Evolutionary conservation across 768 basidiomycete genomes (phyloP), one percentile per base, ranked within the genome.

Genomic region (Boletus speciosus): DNA sequence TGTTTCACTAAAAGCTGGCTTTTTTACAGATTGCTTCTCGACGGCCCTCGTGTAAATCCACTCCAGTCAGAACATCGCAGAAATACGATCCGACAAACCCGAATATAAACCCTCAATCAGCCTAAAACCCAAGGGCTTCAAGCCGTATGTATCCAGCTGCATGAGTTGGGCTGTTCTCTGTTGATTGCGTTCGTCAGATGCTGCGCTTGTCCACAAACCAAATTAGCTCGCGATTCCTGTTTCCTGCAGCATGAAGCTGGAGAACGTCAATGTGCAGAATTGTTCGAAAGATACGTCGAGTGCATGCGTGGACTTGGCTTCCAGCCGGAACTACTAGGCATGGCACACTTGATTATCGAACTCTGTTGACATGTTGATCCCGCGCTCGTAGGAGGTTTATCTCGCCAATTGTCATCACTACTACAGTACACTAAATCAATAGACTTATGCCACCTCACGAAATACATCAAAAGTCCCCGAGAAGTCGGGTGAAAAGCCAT

Each of bases 261-360:
- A 6, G 78, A 82, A 52, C 86, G 86, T 54, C 85, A 88, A 67
- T 99, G 97, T 76, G 83, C 78, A 64, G 82, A 88, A 47, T 74
- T 93, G 43, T 80, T 99, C 5, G 79, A 83, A 64, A 81, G 77
- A 54, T 95, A 98, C 61, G 76, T 93, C 47, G 82, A 86, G 12
- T 99, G 97, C 76, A 99, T 99, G 97, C 80, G 85, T 38, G 74
- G 79, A 16, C 81, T 92, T 45, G 96, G 96, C 11, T 98, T 98
- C 81, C 90, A 93, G 36, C 16, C 29, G 10, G 23, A 41, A 36
- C 19, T 14, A 35, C 14, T 23, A 37, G 41, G 47, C 21, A 60
- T 11, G 49, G 32, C 44, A 43, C 31, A 49, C 19, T 31, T n/a
- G 7, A 32, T 38, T 19, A 19, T 40, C 21, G 7, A 46, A 11